Conservation (phyloP, 2,329 filamentous ascomycete species). For the Akanthomyces lecanii region DNA sequence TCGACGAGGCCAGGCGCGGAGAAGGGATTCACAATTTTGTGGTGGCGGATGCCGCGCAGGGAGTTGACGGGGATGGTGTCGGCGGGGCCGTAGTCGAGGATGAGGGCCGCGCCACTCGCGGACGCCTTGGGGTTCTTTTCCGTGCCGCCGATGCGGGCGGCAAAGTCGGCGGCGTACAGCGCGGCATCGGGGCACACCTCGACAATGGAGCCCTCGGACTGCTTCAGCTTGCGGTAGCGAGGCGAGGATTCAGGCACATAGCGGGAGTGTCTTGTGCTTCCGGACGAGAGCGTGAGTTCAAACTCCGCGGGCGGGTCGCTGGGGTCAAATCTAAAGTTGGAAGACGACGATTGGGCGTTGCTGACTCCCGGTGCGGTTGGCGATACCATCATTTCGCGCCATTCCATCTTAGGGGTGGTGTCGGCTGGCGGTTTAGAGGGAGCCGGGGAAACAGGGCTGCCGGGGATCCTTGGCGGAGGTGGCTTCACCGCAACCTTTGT, state of each 20-base stretch:
- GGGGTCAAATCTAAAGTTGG: slow-evolving; percentile 49
- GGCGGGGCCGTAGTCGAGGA: slow-evolving; percentile 88
- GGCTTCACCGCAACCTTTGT: slow-evolving; percentile 40
- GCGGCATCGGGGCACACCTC: slow-evolving; percentile 88
- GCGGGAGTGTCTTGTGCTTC: slow-evolving; percentile 74
- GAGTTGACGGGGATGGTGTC: slow-evolving; percentile 80
- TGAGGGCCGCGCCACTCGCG: slow-evolving; percentile 82
- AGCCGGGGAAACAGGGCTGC: slow-evolving; percentile 38
- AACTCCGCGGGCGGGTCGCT: slow-evolving; percentile 69
- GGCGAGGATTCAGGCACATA: slow-evolving; percentile 79
- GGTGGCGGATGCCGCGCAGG: slow-evolving; percentile 78
- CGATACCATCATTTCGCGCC: slow-evolving; percentile 78
- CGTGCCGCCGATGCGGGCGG: slow-evolving; percentile 74
- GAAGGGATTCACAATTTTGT: slow-evolving; percentile 75
- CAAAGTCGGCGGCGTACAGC: slow-evolving; percentile 76
- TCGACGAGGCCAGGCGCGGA: slow-evolving; percentile 77
- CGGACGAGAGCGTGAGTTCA: slow-evolving; percentile 72
- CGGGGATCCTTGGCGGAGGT: slow-evolving; percentile 11
- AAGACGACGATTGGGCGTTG: slow-evolving; percentile 43
- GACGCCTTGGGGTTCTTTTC: slow-evolving; percentile 48
- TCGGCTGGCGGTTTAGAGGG: slow-evolving; percentile 38
- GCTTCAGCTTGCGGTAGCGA: slow-evolving; percentile 73
- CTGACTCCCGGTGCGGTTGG: slow-evolving; percentile 55
- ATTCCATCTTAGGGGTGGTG: slow-evolving; percentile 47
- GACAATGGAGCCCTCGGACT: slow-evolving; percentile 64